These are phyloP conservation scores for Phellopilus nigrolimitatus DNA, from an alignment of 1,284 basidiomycete genomes.

Conservation along the genomic window DNA sequence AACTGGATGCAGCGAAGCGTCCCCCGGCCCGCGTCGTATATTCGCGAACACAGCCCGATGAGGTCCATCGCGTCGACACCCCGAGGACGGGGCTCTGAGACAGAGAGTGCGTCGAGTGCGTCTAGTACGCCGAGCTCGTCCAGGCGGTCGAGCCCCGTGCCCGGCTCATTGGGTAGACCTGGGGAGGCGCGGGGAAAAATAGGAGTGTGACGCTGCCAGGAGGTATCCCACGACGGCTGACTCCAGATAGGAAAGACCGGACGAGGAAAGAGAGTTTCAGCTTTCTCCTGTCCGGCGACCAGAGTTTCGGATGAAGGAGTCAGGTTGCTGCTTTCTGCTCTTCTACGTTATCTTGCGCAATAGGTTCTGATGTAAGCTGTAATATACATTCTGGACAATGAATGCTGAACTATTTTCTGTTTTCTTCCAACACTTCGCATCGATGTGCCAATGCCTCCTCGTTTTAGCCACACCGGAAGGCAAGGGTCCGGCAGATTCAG, in stretches of 20 bases:
- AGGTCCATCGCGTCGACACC: conserved; percentile 1
- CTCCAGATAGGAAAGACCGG: conserved; percentile 6
- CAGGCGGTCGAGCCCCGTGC: conserved; percentile 39
- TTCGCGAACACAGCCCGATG: conserved; percentile 23
- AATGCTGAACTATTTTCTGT: conserved; percentile 1
- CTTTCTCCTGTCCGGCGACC: conserved; percentile 19
- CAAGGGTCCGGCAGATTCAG: neutral
- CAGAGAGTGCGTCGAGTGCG: conserved; percentile 30
- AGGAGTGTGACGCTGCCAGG: conserved; percentile 33
- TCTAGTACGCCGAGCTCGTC: conserved; percentile 37
- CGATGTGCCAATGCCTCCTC: neutral
- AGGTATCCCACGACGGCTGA: conserved; percentile 18
- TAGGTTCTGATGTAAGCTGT: conserved; percentile 3
- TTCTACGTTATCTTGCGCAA: conserved; percentile 1
- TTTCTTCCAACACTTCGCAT: neutral
- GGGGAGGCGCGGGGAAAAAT: conserved; percentile 12
- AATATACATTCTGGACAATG: neutral
- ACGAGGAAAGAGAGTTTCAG: conserved; percentile 20
- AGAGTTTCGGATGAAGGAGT: conserved; percentile 14
- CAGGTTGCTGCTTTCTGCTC: neutral
- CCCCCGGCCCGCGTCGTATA: conserved; percentile 18
- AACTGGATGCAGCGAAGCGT: conserved; percentile 26
- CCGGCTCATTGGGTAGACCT: conserved; percentile 24
- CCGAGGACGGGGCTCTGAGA: conserved; percentile 25
- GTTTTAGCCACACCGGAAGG: neutral